Base-by-base conservation (phyloP, 306 rosid genomes). In the Cucurbita pepo region DNA sequence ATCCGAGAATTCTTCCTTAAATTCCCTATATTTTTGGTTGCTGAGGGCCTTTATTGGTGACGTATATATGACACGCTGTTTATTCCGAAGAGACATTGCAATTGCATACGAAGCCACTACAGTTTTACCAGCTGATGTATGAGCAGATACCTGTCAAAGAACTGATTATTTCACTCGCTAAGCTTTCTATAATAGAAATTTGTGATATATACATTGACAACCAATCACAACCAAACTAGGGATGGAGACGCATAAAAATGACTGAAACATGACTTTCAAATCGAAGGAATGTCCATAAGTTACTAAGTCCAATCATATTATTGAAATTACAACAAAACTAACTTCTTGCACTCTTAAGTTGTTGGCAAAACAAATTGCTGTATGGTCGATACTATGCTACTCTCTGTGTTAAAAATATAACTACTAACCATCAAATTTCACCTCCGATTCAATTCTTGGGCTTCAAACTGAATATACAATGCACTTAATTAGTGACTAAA, bases 11-110 rank as follows among this genome's bases (percentile, higher is more conserved):
- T 94, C 95, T 80, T 94, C 88, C 71, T 89, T 91, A 36, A 94
- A 91, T 72, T 94, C 97, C 47, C 99, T 88, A 34, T 87, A 94
- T 82, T 94, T 94, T 76, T 94, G 99, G 75, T 94, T 94, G 85
- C 99, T 94, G 48, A 94, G 88, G 4, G 99, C 99, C 82, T 94
- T 94, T 75, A 94, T 90, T 60, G 96, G 98, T 12, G 99, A 89
- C 36, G 99, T 91, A 79, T 94, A 94, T 78, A 94, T 86, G 52
- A 94, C 99, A 3, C 97, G 85, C 70, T 94, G 97, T 21, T 87
- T 88, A 7, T 90, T 81, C 5, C 86, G 86, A 56, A 94, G 77
- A 12, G 97, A 94, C 97, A 90, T 86, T 19, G 98, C 97, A 82
- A 94, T 94, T 6, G 98, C 97, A 83, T 94, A 94, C 45, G 70